A percentile compares a stretch with the other conserved stretches of the same genome.
Conservation (phyloP, 2,329 filamentous ascomycete species). For the Trichophyton schoenleinii region DNA sequence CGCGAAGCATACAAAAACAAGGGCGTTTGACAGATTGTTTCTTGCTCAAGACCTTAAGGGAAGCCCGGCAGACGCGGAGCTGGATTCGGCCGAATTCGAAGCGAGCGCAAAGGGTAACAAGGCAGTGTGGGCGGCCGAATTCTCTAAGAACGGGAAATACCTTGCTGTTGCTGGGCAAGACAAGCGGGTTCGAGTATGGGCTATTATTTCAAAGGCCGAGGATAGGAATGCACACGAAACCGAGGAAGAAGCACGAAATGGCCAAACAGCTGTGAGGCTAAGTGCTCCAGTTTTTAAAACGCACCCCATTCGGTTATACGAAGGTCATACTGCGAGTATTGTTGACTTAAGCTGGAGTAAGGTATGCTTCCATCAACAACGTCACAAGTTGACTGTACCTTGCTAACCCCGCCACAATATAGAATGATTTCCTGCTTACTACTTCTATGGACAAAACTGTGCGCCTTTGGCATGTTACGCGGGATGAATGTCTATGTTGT, state of each 20-base stretch:
- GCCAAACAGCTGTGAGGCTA: slow-evolving; percentile 47
- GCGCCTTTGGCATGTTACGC: slow-evolving; percentile 78
- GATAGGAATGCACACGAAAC: slow-evolving; percentile 63
- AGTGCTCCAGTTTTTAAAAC: slow-evolving; percentile 83
- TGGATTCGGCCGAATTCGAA: slow-evolving; percentile 17
- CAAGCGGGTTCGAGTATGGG: slow-evolving; percentile 72
- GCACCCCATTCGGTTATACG: slow-evolving; percentile 65
- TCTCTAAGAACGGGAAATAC: slow-evolving; percentile 83
- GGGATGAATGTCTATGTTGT: slow-evolving; percentile 74
- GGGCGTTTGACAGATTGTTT: slow-evolving; percentile 77
- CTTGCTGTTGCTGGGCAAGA: slow-evolving; percentile 89
- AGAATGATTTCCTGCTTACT: slow-evolving; percentile 89
- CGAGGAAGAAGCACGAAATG: slow-evolving; percentile 42
- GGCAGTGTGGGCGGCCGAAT: slow-evolving; percentile 84
- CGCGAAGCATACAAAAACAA: slow-evolving; percentile 64
- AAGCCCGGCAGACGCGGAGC: slow-evolving; percentile 21
- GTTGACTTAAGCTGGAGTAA: slow-evolving; percentile 96
- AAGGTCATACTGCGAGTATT: slow-evolving; percentile 72
- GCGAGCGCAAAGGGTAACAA: slow-evolving; percentile 33
- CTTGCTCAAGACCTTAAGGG: slow-evolving; percentile 77
- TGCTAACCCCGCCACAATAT: slow-evolving; percentile 5
- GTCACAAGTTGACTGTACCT: neutral
- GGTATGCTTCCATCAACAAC: slow-evolving; percentile 26
- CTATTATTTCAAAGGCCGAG: slow-evolving; percentile 68
- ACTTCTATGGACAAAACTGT: slow-evolving; percentile 98